Base-by-base conservation (phyloP, 2,329 filamentous ascomycete species). In the Colletotrichum trifolii region DNA sequence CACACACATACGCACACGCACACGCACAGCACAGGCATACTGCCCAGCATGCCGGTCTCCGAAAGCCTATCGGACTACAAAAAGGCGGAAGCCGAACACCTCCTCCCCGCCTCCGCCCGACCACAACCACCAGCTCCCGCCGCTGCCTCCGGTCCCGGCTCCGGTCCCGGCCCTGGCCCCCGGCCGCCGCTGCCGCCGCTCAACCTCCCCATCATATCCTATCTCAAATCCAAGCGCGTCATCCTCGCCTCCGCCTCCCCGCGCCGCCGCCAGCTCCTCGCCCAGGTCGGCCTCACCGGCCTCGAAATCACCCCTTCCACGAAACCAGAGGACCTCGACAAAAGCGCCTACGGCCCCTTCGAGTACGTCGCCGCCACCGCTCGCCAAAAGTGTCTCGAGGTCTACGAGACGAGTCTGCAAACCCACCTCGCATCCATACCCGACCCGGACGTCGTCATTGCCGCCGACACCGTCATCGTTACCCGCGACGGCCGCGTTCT, bases 281-380 rank as follows among this genome's bases (percentile, higher is more conserved):
- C 87, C 54, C 90, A 91, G 78, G 88, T 91, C 66, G 94, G 94
- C 69, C 87, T 98, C 10, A 86, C 83, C 3, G 90, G 94, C 73
- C 79, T 97, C 73, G 94, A 98, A 78, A 87, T 97, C 73, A 85
- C 90, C 66, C 93, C 96, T 13, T 97, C 93, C 46, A 89, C 86
- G 58, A 89, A 92, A 69, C 90, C 92, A 56, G 96, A 99, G 81
- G 86, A 98, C 80, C 87, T 97, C 59, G 86, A 92, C 72, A 97
- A 98, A 77, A 77, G 81, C 8, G 76, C 79, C 2, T 86, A 95
- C 64, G 88, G 89, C 1, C 93, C 96, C 1, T 91, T 92, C 76
- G 94, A 97, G 80, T 99, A 99, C 81, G 96, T 97, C 17, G 84
- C 94, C 12, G 88, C 90, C 62, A 99, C 96, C 2, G 95, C 95